A percentile compares a stretch with the other conserved stretches of the same genome.
These are phyloP conservation scores for Nematodospora anomalae DNA, from an alignment of 1,139 yeast species.

Conservation along the genomic window DNA sequence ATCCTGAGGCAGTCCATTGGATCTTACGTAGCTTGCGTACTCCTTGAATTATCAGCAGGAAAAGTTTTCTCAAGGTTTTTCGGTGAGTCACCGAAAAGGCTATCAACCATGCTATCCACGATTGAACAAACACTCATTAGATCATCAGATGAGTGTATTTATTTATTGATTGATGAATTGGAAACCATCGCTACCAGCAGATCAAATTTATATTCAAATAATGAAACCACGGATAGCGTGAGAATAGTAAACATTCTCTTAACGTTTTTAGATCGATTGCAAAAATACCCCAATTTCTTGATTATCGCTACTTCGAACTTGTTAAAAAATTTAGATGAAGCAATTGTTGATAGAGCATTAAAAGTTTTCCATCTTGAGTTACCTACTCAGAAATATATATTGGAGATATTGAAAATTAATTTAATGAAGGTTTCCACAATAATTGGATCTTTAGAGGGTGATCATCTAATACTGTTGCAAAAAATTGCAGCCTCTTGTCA, in stretches of 20 bases:
- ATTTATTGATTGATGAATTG: slow-evolving; percentile 37
- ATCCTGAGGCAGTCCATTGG: slow-evolving; percentile 13
- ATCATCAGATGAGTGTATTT: slow-evolving; percentile 18
- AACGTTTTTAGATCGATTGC: slow-evolving; percentile 33
- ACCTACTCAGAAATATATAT: slow-evolving; percentile 23
- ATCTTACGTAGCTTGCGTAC: slow-evolving; percentile 14
- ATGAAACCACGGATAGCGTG: slow-evolving; percentile 18
- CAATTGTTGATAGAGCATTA: slow-evolving; percentile 38
- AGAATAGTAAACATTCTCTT: slow-evolving; percentile 39
- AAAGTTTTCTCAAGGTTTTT: slow-evolving; percentile 39
- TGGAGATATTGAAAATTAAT: background rate
- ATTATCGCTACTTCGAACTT: slow-evolving; percentile 37
- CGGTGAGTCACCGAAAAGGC: slow-evolving; percentile 40
- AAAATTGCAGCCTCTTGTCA: slow-evolving; percentile 9
- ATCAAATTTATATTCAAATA: slow-evolving; percentile 23
- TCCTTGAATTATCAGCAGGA: slow-evolving; percentile 36
- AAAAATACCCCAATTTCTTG: slow-evolving; percentile 24
- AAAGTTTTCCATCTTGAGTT: slow-evolving; percentile 24
- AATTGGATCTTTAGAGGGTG: background rate
- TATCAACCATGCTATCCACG: slow-evolving; percentile 29
- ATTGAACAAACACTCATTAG: slow-evolving; percentile 21
- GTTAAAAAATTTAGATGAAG: slow-evolving; percentile 24
- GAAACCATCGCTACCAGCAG: slow-evolving; percentile 41
- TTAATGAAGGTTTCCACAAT: background rate
- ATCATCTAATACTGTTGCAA: slow-evolving; percentile 1